phyloP scores from a whole-genome alignment of 2,329 filamentous ascomycete species.

The Eutypa lata region DNA sequence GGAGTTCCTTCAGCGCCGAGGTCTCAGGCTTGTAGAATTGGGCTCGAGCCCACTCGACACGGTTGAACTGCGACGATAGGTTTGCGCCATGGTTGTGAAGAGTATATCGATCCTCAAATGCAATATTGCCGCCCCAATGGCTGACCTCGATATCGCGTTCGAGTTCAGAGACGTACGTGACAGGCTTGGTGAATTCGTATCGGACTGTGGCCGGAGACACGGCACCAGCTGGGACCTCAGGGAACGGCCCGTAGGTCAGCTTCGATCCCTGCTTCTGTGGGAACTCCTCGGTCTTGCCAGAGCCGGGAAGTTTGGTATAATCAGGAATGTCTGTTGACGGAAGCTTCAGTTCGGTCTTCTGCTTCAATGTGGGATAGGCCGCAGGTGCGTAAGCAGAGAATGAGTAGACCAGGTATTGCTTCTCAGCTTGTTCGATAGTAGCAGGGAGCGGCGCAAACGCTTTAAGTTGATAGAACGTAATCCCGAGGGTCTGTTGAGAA shows the following conservation, averaged over 20 bases:
- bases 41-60: constrained; percentile 70
- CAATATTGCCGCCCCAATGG: constrained; percentile 96
- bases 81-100: constrained; percentile 83
- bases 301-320: constrained; percentile 71
- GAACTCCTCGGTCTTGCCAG: constrained; percentile 56
- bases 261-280: constrained; percentile 82
- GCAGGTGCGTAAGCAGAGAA: constrained; percentile 85
- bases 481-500: constrained; percentile 79
- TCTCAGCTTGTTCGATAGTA: constrained; percentile 76
- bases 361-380: constrained; percentile 81
- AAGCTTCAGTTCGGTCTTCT: constrained; percentile 97
- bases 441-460: constrained; percentile 79
- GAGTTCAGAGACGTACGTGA: constrained; percentile 73
- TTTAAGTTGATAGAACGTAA: constrained; percentile 78
- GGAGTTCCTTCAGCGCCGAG: constrained; percentile 77
- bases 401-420: constrained; percentile 81
- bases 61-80: constrained; percentile 68
- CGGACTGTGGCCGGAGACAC: constrained; percentile 71
- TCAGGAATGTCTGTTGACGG: constrained; percentile 75
- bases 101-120: constrained; percentile 90
- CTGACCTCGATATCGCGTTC: constrained; percentile 93
- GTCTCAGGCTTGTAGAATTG: constrained; percentile 75
- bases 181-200: constrained; percentile 92
- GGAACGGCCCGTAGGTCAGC: constrained; percentile 88
- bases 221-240: constrained; percentile 75